Evolutionary conservation across 805 yeast genomes (phyloP), one percentile per base, ranked within the genome.

Genomic region (Candida ulmi): DNA sequence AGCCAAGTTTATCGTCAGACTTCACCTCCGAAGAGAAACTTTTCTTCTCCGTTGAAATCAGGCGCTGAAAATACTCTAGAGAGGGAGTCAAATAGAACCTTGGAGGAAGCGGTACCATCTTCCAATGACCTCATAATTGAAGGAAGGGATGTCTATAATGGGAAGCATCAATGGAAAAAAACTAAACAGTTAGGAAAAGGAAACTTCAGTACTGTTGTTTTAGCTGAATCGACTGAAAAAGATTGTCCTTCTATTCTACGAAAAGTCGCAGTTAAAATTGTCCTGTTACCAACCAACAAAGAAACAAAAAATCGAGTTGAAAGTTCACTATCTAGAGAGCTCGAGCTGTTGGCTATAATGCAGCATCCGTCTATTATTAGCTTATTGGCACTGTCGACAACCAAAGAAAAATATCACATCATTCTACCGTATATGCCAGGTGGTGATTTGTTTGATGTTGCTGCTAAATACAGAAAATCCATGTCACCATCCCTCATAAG

Each of bases 361-460:
- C 47, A 69, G 27, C 93, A 87, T 57, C 95, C 95, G 1, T 77
- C 83, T 36, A 71, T 90, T 12, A 77, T 87, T 17, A 62, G 68
- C 34, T 62, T 90, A 11, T 51, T 80, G 23, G 88, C 83, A 2
- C 46, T 66, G 17, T 60, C 63, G 34, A 42, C 55, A 32, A 52
- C 55, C 2, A 32, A 49, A 1, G 40, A 54, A 37, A 38, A 50
- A 43, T 62, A 60, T 44, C 52, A 62, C 41, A 72, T 90, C 60
- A 82, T 83, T 30, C 67, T 90, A 52, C 85, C 90, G 1, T 87
- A 74, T 57, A 84, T 88, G 50, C 58, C 66, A 6, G 98, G 98
- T 5, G 97, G 98, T 4, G 96, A 88, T 52, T 60, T 93, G 30
- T 80, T 84, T 51, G 79, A 80, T 27, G 72, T 86, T 43, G 73